A percentile compares a stretch with the other conserved stretches of the same genome.
phyloP scores from a whole-genome alignment of 75 land plant species.

The Sequoiadendron giganteum region DNA sequence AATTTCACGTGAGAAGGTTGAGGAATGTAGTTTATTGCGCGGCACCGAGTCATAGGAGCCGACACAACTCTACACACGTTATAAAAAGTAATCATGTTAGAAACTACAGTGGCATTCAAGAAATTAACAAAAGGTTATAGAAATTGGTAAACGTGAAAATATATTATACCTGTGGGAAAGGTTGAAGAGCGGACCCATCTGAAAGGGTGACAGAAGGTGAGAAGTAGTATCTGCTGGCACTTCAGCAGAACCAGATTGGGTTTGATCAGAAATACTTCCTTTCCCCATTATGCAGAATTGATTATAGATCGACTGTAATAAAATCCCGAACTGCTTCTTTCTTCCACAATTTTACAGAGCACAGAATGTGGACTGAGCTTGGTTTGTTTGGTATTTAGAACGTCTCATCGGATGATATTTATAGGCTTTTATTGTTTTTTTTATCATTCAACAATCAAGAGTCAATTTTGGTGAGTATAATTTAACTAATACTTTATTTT shows the following conservation, averaged over 20 bases:
- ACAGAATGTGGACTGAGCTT: too few relatives aligned
- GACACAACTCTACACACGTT: conserved; percentile 16
- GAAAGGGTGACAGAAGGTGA: not conserved
- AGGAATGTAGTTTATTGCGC: conserved; percentile 23
- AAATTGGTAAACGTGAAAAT: not conserved
- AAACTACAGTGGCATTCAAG: not conserved
- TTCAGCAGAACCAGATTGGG: not conserved
- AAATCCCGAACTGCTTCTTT: too few relatives aligned
- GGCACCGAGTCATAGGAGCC: not conserved
- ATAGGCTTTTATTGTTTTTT: too few relatives aligned
- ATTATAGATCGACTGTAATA: too few relatives aligned
- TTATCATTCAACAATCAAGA: too few relatives aligned
- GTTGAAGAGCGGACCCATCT: too few relatives aligned
- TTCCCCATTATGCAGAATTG: not conserved
- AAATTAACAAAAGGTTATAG: not conserved
- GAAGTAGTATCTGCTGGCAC: not conserved
- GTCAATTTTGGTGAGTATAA: too few relatives aligned
- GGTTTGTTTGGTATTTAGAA: too few relatives aligned
- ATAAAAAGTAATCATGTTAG: not conserved
- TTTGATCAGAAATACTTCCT: not conserved
- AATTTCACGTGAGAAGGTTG: conserved; percentile 10
- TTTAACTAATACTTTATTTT: too few relatives aligned
- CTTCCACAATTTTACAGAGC: too few relatives aligned
- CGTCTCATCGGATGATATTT: too few relatives aligned
- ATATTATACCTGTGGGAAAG: too few relatives aligned